Conservation (phyloP, 2,329 filamentous ascomycete genomes). For the Alternaria arborescens region DNA sequence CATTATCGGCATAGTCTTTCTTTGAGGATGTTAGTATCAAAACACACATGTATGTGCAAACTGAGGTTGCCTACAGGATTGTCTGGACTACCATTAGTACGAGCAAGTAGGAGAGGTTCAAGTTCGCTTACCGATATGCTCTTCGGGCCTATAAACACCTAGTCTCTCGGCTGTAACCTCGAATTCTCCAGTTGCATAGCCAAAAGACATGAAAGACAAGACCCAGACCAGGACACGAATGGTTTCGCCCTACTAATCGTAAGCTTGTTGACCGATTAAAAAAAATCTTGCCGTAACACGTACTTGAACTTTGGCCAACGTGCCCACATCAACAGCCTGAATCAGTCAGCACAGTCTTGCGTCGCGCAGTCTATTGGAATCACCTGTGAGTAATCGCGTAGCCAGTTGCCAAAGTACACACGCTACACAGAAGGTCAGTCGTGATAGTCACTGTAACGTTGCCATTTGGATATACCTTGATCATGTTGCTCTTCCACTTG, state of each 20-base stretch:
- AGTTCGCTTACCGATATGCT: constrained; percentile 52
- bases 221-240: constrained; percentile 65
- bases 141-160: constrained; percentile 59
- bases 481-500: constrained; percentile 57
- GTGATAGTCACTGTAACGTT: not conserved
- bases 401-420: constrained; percentile 57
- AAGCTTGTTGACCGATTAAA: constrained; percentile 24
- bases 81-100: constrained; percentile 26
- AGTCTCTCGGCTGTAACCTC: constrained; percentile 64
- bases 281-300: constrained; percentile 5
- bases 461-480: constrained; percentile 44
- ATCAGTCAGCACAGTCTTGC: constrained; percentile 48
- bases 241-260: constrained; percentile 54
- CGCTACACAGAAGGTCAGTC: constrained; percentile 40
- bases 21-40: constrained; percentile 4
- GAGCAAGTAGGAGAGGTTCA: not conserved
- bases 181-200: constrained; percentile 65
- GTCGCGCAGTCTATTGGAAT: constrained; percentile 41
- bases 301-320: constrained; percentile 60
- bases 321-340: constrained; percentile 64
- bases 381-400: constrained; percentile 64
- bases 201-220: constrained; percentile 65
- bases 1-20: constrained; percentile 65
- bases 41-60: constrained; percentile 1
- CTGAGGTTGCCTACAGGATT: constrained; percentile 28